Base-by-base conservation (phyloP, 2,329 filamentous ascomycete genomes). In the Shiraia bambusicola region DNA sequence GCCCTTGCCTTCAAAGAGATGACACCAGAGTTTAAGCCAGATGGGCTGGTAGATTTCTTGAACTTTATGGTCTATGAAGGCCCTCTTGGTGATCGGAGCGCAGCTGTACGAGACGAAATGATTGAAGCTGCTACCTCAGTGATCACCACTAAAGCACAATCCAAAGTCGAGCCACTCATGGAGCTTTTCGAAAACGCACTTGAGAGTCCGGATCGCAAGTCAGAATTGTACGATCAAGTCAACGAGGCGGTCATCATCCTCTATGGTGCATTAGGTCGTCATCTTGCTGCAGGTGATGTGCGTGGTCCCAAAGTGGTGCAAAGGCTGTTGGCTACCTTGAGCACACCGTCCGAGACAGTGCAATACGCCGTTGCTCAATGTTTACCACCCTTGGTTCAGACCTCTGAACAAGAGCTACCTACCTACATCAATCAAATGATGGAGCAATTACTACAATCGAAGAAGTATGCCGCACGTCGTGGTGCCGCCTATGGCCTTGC, bases 241-340 rank as follows among this genome's bases (percentile, higher is more conserved):
- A 96, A 96, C 56, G 93, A 98, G 71, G 93, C 94, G 13, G 91
- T 98, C 37, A 91, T 98, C 56, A 93, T 98, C 57, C 86, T 98
- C 66, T 98, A 98, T 59, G 93, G 93, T 65, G 92, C 94, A 37
- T 74, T 98, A 27, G 93, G 91, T 30, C 83, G 88, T 37, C 93
- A 98, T 74, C 73, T 98, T 45, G 82, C 87, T 54, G 71, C 83
- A 6, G 89, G 90, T n/a, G 93, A 98, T 66, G 73, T 82, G 52
- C 91, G 94, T 59, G 82, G 97, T 34, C 89, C 91, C 1, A 83
- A 86, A 42, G 93, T 98, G 32, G 84, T 98, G 36, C 85, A 92
- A 55, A 83, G 90, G 49, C 76, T 98, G 15, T 77, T 98, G 41
- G 82, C 83, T 15, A 96, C 94, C 6, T 76, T 98, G 31, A 93